These are phyloP conservation scores for Camellia sinensis DNA, from an alignment of 148 eudicot species.

Conservation along the genomic window DNA sequence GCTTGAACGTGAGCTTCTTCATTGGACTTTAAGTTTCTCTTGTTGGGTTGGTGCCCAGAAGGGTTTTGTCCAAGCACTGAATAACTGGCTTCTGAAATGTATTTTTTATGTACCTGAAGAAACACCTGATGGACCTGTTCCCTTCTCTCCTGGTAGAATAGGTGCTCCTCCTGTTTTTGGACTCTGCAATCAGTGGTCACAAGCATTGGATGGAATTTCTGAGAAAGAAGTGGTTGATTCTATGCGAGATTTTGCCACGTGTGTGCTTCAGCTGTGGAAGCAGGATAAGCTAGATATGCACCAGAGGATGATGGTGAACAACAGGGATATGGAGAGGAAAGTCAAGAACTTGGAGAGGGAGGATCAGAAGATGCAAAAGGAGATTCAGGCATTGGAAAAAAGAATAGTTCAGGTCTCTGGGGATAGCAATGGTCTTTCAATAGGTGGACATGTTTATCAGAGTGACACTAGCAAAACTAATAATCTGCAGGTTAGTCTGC, in stretches of 20 bases:
- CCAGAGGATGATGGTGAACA: conserved; percentile 53
- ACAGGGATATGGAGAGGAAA: conserved; percentile 64
- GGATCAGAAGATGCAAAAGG: conserved; percentile 74
- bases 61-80: conserved; percentile 66
- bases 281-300: conserved; percentile 72
- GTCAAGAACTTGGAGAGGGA: conserved; percentile 72
- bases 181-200: conserved; percentile 85
- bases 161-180: conserved; percentile 92
- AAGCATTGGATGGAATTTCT: conserved; percentile 70
- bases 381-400: conserved; percentile 76
- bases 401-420: conserved; percentile 49
- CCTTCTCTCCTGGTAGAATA: conserved; percentile 84
- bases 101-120: conserved; percentile 68
- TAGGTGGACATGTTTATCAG: conserved; percentile 62
- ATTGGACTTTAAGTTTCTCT: conserved; percentile 73
- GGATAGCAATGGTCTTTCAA: conserved; percentile 38
- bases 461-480: conserved; percentile 73
- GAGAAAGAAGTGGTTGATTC: conserved; percentile 78
- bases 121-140: conserved; percentile 76
- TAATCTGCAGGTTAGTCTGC: conserved; percentile 62
- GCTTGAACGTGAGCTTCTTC: conserved; percentile 69
- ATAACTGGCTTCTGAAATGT: conserved; percentile 80
- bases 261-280: conserved; percentile 71
- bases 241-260: conserved; percentile 63
- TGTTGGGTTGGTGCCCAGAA: conserved; percentile 76